Base-by-base conservation (phyloP, 768 basidiomycete species). In the Leccinum obscurum region DNA sequence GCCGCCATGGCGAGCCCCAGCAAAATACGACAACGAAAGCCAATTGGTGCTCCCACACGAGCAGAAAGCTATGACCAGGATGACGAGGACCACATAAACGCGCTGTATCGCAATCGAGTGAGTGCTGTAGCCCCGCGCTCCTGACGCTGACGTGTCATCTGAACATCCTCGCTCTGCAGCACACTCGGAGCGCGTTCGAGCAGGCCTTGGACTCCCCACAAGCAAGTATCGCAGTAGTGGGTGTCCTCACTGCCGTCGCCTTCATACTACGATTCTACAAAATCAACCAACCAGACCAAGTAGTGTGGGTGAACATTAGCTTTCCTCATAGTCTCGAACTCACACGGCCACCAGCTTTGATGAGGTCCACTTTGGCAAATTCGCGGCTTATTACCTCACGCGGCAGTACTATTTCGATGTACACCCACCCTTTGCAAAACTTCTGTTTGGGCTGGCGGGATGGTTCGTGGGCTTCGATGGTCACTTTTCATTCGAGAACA, bases 361-460 rank as follows among this genome's bases (percentile, higher is more conserved):
- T 72, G 95, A 98, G 77, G 96, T 98, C 13, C 96, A 98, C 72
- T 98, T 98, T 71, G 96, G 96, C 62, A 97, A 98, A 76, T 99
- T 99, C 72, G 95, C 97, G 13, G 86, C 92, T 6, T 92, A 94
- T 76, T 99, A 99, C 76, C 87, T 98, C 71, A 78, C 78, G 51
- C 84, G 96, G 64, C 86, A 97, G 76, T 99, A 98, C 79, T 98
- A 98, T 77, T 99, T 99, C 80, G 97, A 99, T 72, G 96, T 99
- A 8, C 97, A 99, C 69, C 97, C 97, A 39, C 97, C 97, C 2
- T 85, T 98, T 55, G 95, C 97, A 46, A 99, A 99, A 74, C 83
- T 99, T 61, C 81, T 99, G 26, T 93, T 96, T 69, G 97, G 89
- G 46, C 83, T 97, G 35, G 92, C 92, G 30, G 97, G 94, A 62